Evolutionary conservation across 192 early-diverging fungal genomes (phyloP).

Genomic region (Backusella sp.): DNA sequence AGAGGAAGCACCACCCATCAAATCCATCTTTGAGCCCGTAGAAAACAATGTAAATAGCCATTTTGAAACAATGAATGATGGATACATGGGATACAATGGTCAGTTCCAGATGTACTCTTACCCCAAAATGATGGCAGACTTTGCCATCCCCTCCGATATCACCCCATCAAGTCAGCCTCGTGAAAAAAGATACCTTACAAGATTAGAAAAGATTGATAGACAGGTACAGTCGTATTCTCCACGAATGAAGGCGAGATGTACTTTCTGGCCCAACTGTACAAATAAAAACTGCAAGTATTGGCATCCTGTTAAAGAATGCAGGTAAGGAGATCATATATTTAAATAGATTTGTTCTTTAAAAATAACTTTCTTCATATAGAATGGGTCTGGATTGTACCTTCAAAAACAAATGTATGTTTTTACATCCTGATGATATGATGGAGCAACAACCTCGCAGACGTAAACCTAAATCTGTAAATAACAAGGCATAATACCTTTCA

Average conservation of each 20-base stretch:
- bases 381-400: background rate
- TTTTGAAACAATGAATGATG: background rate
- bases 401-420: conserved; percentile 10
- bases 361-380: conserved; percentile 9
- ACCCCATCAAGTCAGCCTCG: background rate
- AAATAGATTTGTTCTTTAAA: background rate
- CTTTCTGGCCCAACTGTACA: conserved; percentile 51
- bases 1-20: background rate
- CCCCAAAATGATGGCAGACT: background rate
- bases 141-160: background rate
- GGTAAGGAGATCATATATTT: conserved; percentile 27
- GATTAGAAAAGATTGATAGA: conserved; percentile 21
- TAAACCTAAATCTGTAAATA: background rate
- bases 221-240: conserved; percentile 22
- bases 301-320: conserved; percentile 43
- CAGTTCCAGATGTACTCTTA: background rate
- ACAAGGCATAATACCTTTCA: background rate
- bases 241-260: conserved; percentile 33
- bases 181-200: conserved; percentile 12
- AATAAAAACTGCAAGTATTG: conserved; percentile 55
- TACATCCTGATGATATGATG: conserved; percentile 12
- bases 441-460: background rate
- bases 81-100: background rate
- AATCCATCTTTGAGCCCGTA: background rate
- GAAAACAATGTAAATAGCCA: conserved; percentile 12